Evolutionary conservation across 2,329 filamentous ascomycete genomes (phyloP).

Genomic region (Aquanectria penicillioides): DNA sequence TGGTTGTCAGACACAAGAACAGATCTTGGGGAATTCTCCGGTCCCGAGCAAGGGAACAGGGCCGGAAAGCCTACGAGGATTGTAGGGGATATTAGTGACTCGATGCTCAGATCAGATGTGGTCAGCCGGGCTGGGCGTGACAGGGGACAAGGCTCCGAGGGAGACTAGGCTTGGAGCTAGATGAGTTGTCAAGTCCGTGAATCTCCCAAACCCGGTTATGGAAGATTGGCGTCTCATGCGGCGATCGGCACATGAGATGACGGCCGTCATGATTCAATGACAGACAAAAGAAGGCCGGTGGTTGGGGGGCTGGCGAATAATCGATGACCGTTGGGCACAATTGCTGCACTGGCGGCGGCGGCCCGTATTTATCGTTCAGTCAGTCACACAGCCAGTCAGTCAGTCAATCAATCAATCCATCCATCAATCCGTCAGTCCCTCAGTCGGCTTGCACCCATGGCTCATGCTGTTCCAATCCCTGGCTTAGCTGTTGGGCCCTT

Average conservation of each 20-base stretch:
- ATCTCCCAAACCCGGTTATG: conserved; percentile 14
- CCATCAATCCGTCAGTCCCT: neutral
- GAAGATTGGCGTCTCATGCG: conserved; percentile 29
- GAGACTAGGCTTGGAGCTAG: conserved; percentile 17
- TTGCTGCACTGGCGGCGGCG: too few species aligned
- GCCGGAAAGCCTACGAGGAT: neutral
- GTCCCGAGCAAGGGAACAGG: neutral
- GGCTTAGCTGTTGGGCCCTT: too few species aligned
- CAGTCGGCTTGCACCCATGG: too few species aligned
- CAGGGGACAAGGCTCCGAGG: conserved; percentile 2
- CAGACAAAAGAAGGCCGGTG: neutral
- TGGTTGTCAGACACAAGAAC: neutral
- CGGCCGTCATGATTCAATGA: too few species aligned
- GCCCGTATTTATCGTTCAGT: too few species aligned
- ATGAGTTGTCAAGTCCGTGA: conserved; percentile 28
- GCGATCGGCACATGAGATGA: conserved; percentile 19
- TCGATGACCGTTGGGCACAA: neutral
- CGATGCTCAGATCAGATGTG: neutral
- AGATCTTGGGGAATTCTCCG: neutral
- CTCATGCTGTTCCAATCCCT: too few species aligned
- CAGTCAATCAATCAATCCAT: too few species aligned
- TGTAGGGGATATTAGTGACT: neutral
- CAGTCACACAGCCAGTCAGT: too few species aligned
- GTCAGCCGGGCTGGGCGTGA: neutral
- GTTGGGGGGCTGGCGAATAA: neutral